Base-by-base conservation (phyloP, 2,329 filamentous ascomycete species). In the Mycogone perniciosa region DNA sequence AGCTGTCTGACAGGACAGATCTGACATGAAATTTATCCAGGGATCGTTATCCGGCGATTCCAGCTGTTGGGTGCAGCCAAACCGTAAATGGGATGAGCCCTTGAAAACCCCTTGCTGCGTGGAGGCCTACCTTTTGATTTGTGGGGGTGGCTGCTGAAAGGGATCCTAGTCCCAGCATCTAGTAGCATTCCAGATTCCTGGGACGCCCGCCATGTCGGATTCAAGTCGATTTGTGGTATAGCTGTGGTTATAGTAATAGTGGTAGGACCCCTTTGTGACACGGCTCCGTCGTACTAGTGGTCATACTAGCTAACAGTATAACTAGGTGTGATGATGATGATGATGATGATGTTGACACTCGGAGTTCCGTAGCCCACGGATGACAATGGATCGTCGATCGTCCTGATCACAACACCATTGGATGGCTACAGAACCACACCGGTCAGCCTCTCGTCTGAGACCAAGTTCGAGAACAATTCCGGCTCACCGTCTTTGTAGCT, bases 91-190 rank as follows among this genome's bases (percentile, higher is more conserved):
- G 39, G 13, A 6, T 42, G 39, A 29, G 10, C 26, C 39, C 20
- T 31, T 20, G 8, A 40, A 26, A 11, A 7, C 38, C 31, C 50
- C 50, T 30, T 47, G 50, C 50, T 33, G 39, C 44, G 34, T 37
- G 43, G 43, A 26, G 20, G 20, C 20, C 35, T 38, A 20, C 35
- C 20, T 11, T 11, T n/a, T 11, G 29, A 43, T 38, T 43, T 52
- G 50, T 52, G 50, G 50, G 50, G 50, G 45, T 52, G 50, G 48
- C 44, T 52, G 44, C 39, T 40, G 42, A 34, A 8, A 35, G 20
- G 31, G 11, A 37, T 50, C 35, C 45, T 26, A 11, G 33, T 45
- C 10, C 31, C 31, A 45, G 33, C 31, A 38, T 41, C 27, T 41
- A 26, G 20, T 35, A 7, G 29, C 27, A 8, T 49, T 20, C 37